A percentile compares a stretch with the other conserved stretches of the same genome.
These are phyloP conservation scores for Neopestalotiopsis sp. DNA, from an alignment of 2,329 filamentous ascomycete species.

Conservation along the genomic window DNA sequence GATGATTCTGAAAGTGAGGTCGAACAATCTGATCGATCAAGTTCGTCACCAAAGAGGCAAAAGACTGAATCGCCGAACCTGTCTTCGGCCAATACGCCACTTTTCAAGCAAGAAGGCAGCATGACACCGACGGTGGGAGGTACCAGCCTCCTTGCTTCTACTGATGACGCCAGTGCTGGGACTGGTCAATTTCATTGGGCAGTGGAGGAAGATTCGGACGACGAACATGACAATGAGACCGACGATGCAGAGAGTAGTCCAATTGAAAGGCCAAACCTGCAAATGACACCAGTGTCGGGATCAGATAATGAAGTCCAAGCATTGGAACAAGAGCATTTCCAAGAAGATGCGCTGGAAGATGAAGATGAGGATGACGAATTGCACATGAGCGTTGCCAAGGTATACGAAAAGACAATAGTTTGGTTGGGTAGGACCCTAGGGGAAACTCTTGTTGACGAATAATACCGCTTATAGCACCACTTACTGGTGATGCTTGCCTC, in stretches of 20 bases:
- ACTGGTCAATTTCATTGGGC: slow-evolving; percentile 36
- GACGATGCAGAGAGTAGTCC: background rate
- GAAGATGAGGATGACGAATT: slow-evolving; percentile 45
- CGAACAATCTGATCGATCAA: slow-evolving; percentile 7
- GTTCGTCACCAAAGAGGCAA: slow-evolving; percentile 10
- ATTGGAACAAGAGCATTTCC: slow-evolving; percentile 21
- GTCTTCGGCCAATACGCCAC: background rate
- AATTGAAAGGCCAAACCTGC: background rate
- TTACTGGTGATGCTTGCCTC: background rate
- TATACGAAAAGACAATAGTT: slow-evolving; percentile 82
- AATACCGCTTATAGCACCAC: background rate
- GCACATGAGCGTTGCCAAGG: slow-evolving; percentile 74
- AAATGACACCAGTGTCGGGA: slow-evolving; percentile 1
- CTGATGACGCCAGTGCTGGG: background rate
- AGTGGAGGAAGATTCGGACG: slow-evolving; percentile 30
- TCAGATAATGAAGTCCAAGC: background rate
- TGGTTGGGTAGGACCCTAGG: slow-evolving; percentile 73
- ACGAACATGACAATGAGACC: slow-evolving; percentile 13
- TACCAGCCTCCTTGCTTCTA: background rate
- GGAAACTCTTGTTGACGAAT: slow-evolving; percentile 31
- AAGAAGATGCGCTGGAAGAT: slow-evolving; percentile 22
- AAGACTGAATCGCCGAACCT: background rate
- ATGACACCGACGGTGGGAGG: background rate
- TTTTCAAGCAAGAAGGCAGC: slow-evolving; percentile 16
- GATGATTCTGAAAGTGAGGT: slow-evolving; percentile 29